Conservation (phyloP, 2,329 filamentous ascomycete species). For the Aspergillus hortae region DNA sequence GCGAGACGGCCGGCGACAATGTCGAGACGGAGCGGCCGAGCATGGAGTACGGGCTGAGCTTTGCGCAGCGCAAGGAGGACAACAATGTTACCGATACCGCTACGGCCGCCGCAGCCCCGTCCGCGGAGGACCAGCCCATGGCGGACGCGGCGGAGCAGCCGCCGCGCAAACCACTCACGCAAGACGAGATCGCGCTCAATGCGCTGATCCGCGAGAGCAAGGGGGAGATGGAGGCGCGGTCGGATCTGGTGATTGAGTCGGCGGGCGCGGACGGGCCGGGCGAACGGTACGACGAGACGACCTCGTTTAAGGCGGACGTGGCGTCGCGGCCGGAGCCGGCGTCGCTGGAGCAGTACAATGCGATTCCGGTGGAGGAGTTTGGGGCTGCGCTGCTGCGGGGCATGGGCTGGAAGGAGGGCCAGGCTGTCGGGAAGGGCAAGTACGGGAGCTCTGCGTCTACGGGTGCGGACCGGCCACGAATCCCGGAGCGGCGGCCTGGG, state of each 20-base stretch:
- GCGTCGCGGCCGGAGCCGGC: slow-evolving; percentile 69
- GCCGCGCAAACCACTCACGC: slow-evolving; percentile 41
- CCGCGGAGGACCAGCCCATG: slow-evolving; percentile 25
- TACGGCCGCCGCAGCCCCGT: not conserved
- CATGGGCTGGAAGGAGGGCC: slow-evolving; percentile 87
- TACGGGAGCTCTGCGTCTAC: slow-evolving; percentile 37
- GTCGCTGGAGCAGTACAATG: slow-evolving; percentile 78
- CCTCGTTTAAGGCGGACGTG: slow-evolving; percentile 68
- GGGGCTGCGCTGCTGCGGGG: slow-evolving; percentile 84
- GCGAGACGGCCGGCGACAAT: slow-evolving; percentile 26
- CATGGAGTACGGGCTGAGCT: slow-evolving; percentile 54
- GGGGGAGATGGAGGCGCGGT: slow-evolving; percentile 36
- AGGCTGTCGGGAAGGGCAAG: slow-evolving; percentile 55
- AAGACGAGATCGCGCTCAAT: slow-evolving; percentile 63
- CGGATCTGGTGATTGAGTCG: slow-evolving; percentile 53
- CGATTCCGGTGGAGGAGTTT: slow-evolving; percentile 90
- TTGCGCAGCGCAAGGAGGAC: slow-evolving; percentile 32
- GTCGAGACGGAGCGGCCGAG: slow-evolving; percentile 51
- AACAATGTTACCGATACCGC: slow-evolving; percentile 15
- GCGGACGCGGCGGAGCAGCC: slow-evolving; percentile 15
- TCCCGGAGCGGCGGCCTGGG: slow-evolving; percentile 69
- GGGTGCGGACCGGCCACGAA: slow-evolving; percentile 54
- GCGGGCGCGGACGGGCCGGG: slow-evolving; percentile 19
- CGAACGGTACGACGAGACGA: slow-evolving; percentile 39
- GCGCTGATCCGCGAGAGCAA: slow-evolving; percentile 60